Base-by-base conservation (phyloP, 768 basidiomycete genomes). In the Obba rivulosa region DNA sequence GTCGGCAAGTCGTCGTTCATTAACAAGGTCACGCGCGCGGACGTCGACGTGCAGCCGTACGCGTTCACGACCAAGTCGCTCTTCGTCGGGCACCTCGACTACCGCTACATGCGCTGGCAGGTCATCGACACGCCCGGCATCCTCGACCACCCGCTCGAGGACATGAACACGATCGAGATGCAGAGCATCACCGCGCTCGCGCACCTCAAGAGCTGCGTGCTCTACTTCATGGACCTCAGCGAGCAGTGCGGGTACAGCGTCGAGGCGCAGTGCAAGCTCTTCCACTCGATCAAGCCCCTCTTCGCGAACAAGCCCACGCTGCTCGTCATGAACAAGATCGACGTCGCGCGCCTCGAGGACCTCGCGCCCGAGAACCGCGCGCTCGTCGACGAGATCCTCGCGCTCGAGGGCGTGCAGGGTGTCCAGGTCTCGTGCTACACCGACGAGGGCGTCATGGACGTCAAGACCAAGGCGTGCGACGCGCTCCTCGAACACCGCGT, bases 91-190 rank as follows among this genome's bases (percentile, higher is more conserved):
- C 96, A 99, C 69, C 77, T 98, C 64, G 96, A 99, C 68, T 97
- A 99, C 76, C 95, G 93, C 63, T 99, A 99, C 72, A 78, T 99
- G 58, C 84, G 96, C 52, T 99, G 96, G 96, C 96, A 99, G 67
- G 95, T 99, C 43, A 97, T 99, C 60, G 96, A 99, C 75, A 99
- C 96, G 35, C 96, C 96, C 2, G 96, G 96, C 50, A 86, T 99
- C 50, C 78, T 99, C 56, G 96, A 99, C 65, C 96, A 98, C 66
- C 94, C 95, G 2, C 76, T 98, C 25, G 95, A 99, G 69, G 96
- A 99, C 44, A 98, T 99, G 96, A 98, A 98, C 76, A 98, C 94
- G 51, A 99, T 99, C 59, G 96, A 99, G 72, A 99, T 98, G 95
- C 96, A 99, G 75, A 94, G 91, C 59, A 96, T 96, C 64, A 98